A percentile compares a stretch with the other conserved stretches of the same genome.
phyloP scores from a whole-genome alignment of 495 filamentous ascomycete species.

The Tuber borchii region DNA sequence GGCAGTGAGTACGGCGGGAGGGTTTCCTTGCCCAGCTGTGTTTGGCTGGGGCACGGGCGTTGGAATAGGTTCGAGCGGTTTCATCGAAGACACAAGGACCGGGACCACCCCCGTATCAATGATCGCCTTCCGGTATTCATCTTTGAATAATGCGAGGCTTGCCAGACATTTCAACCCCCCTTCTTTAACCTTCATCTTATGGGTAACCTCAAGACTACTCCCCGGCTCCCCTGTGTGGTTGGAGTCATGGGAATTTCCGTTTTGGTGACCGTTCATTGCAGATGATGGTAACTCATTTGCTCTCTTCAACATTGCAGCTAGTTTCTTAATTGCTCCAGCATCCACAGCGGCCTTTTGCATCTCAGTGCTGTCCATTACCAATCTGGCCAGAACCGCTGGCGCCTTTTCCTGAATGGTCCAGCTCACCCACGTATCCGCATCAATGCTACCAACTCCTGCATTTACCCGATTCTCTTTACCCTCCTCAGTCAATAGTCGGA shows the following conservation, averaged over 20 bases:
- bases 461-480: slow-evolving; percentile 46
- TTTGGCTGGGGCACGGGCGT: slow-evolving; percentile 28
- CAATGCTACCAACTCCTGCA: slow-evolving; percentile 44
- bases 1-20: slow-evolving; percentile 66
- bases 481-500: slow-evolving; percentile 61
- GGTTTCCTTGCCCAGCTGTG: slow-evolving; percentile 44
- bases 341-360: slow-evolving; percentile 80
- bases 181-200: slow-evolving; percentile 71
- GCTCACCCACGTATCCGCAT: slow-evolving; percentile 37
- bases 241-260: slow-evolving; percentile 32
- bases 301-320: slow-evolving; percentile 71
- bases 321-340: slow-evolving; percentile 62
- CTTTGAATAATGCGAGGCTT: slow-evolving; percentile 69
- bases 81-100: slow-evolving; percentile 77
- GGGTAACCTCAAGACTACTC: slow-evolving; percentile 45
- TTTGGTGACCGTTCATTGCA: slow-evolving; percentile 23
- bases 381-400: slow-evolving; percentile 64
- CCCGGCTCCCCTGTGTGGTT: slow-evolving; percentile 18
- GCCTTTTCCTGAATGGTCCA: slow-evolving; percentile 61
- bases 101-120: slow-evolving; percentile 72
- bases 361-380: slow-evolving; percentile 67
- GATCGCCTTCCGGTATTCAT: slow-evolving; percentile 74
- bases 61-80: slow-evolving; percentile 45
- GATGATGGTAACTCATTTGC: slow-evolving; percentile 44
- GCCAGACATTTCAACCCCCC: slow-evolving; percentile 71